Base-by-base conservation (phyloP, 768 basidiomycete species). In the Tubosaeta sp. region DNA sequence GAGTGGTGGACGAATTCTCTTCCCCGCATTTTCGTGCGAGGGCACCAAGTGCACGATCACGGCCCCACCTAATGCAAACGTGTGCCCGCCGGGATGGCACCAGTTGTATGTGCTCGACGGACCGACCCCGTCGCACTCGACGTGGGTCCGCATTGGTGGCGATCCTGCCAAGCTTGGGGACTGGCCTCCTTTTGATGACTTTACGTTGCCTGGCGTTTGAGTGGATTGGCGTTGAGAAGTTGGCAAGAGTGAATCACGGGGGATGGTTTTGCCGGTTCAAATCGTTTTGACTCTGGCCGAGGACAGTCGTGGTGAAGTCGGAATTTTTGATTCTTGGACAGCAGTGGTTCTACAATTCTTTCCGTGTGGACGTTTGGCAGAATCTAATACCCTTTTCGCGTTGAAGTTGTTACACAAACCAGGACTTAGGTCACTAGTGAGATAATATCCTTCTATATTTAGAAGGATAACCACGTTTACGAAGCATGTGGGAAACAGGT, bases 71-170 rank as follows among this genome's bases (percentile, higher is more conserved):
- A 40, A 40, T 24, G 39, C 39, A 8, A 71, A 71, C 54, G 71
- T 90, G 10, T 80, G 79, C 18, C 87, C 89, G n/a, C 89, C 88
- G 0, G 85, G 82, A 6, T 90, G 88, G 83, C 80, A 83, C 49
- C 84, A 86, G 63, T 60, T 91, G 11, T 91, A 84, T 62, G 73
- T 91, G 41, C 71, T 91, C 29, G 87, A 90, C 46, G 87, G 87
- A 1, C 83, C 86, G 24, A 88, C 87, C 4, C 89, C 90, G 3
- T 88, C 85, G 21, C 78, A 82, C 54, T 86, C 87, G 14, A 66
- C 73, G 12, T 87, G 85, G 82, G 79, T 92, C 12, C 80, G 87
- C 19, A 86, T 91, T 45, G 89, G 89, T 19, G 86, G 86, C 0
- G 90, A 91, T 62, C 88, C 87, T 0, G 76, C 73, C 1, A 21